Conservation (phyloP, 306 rosid species). For the Leucaena leucocephala region DNA sequence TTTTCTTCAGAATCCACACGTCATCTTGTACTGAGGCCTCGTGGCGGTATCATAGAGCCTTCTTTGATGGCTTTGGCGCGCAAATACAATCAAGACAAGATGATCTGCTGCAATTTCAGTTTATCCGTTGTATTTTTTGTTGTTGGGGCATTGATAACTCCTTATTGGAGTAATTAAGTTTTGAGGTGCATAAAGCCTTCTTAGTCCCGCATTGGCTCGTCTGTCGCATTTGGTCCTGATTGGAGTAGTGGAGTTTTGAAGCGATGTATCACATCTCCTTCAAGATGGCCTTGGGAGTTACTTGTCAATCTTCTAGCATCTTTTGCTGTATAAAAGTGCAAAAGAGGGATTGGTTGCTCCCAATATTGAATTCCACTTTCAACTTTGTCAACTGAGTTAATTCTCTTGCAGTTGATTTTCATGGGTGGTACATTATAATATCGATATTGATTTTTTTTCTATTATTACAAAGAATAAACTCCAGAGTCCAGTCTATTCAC, state of each 20-base stretch:
- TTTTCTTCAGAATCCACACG: slow-evolving; percentile 63
- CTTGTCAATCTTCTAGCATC: slow-evolving; percentile 34
- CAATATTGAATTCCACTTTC: slow-evolving; percentile 10
- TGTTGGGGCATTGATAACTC: neutral
- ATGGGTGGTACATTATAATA: slow-evolving; percentile 36
- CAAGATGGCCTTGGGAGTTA: slow-evolving; percentile 41
- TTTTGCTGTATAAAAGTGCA: slow-evolving; percentile 37
- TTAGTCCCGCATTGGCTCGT: neutral
- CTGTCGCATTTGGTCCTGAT: neutral
- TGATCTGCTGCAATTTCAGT: slow-evolving; percentile 74
- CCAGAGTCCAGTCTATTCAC: neutral
- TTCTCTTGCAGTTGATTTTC: slow-evolving; percentile 38
- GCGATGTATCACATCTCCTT: neutral
- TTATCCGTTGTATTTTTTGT: neutral
- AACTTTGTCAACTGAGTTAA: slow-evolving; percentile 33
- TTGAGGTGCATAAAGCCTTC: neutral
- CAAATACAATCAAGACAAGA: slow-evolving; percentile 85
- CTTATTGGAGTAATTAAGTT: neutral
- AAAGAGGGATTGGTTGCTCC: slow-evolving; percentile 51
- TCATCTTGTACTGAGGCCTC: slow-evolving; percentile 83
- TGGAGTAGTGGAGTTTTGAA: neutral
- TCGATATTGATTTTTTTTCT: neutral
- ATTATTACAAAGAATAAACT: neutral
- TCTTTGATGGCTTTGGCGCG: slow-evolving; percentile 93
- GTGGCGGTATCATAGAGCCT: slow-evolving; percentile 84